Conservation (phyloP, 257 asterid genomes). For the Solanum paucissectum region DNA sequence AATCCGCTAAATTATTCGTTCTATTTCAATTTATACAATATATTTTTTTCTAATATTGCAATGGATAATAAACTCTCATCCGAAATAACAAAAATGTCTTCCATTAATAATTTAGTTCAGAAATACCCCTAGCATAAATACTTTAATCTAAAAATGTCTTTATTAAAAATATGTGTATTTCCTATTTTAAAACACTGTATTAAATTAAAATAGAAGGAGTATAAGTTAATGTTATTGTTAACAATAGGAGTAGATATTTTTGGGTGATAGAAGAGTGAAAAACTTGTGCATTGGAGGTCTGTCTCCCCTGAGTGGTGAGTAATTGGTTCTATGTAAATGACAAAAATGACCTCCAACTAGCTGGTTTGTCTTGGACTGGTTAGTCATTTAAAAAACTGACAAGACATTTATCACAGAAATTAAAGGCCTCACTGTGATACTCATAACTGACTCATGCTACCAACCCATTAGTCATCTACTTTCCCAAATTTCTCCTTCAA, state of each 20-base stretch:
- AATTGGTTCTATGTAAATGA: background rate
- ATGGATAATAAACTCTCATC: background rate
- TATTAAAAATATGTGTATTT: no score
- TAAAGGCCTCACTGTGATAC: background rate
- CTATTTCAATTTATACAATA: no score
- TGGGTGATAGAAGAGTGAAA: background rate
- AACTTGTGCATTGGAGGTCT: background rate
- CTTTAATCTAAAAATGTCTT: no score
- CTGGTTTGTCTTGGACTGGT: background rate
- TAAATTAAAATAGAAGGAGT: no score
- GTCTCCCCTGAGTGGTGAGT: background rate
- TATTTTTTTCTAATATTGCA: background rate
- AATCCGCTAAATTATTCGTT: no score
- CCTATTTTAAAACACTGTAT: no score
- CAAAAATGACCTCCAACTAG: background rate
- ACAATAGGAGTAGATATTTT: background rate
- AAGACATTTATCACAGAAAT: background rate
- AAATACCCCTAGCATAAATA: no score
- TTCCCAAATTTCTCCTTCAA: background rate
- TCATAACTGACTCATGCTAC: background rate
- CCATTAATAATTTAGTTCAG: no score
- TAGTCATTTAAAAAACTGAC: background rate
- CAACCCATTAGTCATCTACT: background rate
- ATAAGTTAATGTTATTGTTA: background rate
- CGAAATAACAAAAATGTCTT: no score